Conservation (phyloP, 257 asterid species). For the Echium plantagineum region DNA sequence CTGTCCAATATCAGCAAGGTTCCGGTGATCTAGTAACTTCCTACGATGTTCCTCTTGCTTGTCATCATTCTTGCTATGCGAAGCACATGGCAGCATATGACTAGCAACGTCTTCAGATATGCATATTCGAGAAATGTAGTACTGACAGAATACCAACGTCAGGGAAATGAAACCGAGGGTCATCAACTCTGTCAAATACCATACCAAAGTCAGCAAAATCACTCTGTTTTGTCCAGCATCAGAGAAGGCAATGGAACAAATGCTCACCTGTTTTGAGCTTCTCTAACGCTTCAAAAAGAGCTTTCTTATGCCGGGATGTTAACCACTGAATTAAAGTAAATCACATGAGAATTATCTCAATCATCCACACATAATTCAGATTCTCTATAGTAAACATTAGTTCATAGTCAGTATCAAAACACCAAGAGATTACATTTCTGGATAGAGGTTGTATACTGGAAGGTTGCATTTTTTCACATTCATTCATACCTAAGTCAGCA, state of each 20-base stretch:
- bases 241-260: neutral
- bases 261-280: neutral
- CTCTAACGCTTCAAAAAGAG: neutral
- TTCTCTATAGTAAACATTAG: neutral
- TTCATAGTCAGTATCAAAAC: neutral
- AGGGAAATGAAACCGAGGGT: neutral
- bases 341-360: neutral
- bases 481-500: too few species aligned
- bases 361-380: neutral
- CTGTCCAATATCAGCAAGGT: neutral
- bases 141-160: neutral
- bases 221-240: neutral
- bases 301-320: neutral
- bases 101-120: neutral
- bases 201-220: neutral
- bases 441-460: too few species aligned
- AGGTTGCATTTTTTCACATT: too few species aligned
- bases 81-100: neutral
- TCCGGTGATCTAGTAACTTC: slow-evolving; percentile 11
- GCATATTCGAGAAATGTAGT: neutral
- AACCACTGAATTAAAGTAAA: neutral
- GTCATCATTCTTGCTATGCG: neutral
- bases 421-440: neutral
- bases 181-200: slow-evolving; percentile 41
- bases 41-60: neutral